A percentile compares a stretch with the other conserved stretches of the same genome.
These are phyloP conservation scores for Bipolaris oryzae DNA, from an alignment of 2,329 filamentous ascomycete genomes.

Conservation along the genomic window DNA sequence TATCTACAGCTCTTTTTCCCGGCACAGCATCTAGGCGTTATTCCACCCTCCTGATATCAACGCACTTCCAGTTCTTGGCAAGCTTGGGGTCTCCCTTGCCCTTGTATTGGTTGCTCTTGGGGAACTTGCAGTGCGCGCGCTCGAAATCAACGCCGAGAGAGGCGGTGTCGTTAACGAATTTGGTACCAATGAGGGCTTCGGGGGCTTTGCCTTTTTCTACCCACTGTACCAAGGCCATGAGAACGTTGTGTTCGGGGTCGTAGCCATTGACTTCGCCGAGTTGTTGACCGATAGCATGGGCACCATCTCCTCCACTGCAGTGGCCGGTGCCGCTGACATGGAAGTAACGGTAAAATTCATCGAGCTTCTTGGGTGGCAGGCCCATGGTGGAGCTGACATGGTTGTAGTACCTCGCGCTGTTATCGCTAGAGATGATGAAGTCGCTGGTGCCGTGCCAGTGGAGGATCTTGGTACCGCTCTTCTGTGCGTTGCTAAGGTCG, in stretches of 20 bases:
- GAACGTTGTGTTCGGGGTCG: conserved; percentile 52
- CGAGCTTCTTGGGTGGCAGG: conserved; percentile 40
- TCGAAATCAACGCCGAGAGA: conserved; percentile 39
- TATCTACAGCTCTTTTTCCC: not conserved
- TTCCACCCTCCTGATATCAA: conserved; percentile 10
- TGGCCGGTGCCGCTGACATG: conserved; percentile 60
- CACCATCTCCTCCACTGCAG: conserved; percentile 57
- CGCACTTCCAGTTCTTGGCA: conserved; percentile 44
- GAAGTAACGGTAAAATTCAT: conserved; percentile 59
- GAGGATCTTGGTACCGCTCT: conserved; percentile 55
- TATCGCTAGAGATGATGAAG: conserved; percentile 53
- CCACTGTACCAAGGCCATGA: conserved; percentile 57
- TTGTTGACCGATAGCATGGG: conserved; percentile 45
- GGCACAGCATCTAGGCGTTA: not conserved
- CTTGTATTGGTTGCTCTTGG: conserved; percentile 43
- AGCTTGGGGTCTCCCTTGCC: conserved; percentile 39
- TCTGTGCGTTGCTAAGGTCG: conserved; percentile 46
- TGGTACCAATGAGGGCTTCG: conserved; percentile 44
- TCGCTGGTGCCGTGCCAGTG: conserved; percentile 55
- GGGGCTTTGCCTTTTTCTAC: conserved; percentile 54
- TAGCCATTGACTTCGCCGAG: conserved; percentile 25
- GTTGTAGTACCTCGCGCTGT: conserved; percentile 57
- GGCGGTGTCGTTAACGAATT: conserved; percentile 38
- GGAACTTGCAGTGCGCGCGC: conserved; percentile 48
- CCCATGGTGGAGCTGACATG: conserved; percentile 55